Evolutionary conservation across 345 rosid genomes (phyloP), one percentile per base, ranked within the genome.

Genomic region (Pistacia integerrima): DNA sequence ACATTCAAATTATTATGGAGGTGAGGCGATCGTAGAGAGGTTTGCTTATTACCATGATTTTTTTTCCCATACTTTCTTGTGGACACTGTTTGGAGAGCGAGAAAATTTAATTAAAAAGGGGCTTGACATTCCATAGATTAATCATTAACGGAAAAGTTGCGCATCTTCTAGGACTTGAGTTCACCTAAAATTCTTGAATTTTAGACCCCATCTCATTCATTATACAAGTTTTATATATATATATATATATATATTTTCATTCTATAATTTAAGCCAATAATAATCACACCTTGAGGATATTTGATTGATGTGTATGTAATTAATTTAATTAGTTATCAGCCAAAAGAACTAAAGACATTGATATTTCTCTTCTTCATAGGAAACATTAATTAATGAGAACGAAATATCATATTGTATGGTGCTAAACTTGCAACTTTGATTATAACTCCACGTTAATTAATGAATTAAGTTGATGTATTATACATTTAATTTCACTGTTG

Each of bases 161-260:
- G 33, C 44, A 22, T 75, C 73, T 64, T 51, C 48, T 67, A 64
- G 35, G 46, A 38, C 22, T 65, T 51, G 67, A 18, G 25, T 76
- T 66, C 73, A 71, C 83, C 79, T 48, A 76, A 46, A 64, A 65
- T 75, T 71, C 67, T 66, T 44, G 12, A 64, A 56, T 57, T 20
- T 9, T 74, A 48, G 78, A 63, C 70, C 76, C 82, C 83, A 73
- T 78, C 46, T 71, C 72, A 65, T 74, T 73, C 5, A 70, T 3
- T 10, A 25, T 25, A 25, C 25, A 25, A 25, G 25, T 25, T 25
- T 25, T 25, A 25, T 0, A 25, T 25, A 25, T 25, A 25, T 25
- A 25, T 25, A 25, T 25, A 25, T 25, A 0, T 22, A 22, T 22
- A 22, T 22, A 22, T 22, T 22, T 22, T 25, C 25, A 25, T 25